Conservation (phyloP, 805 yeast species). For the Metschnikowia vanudenii region DNA sequence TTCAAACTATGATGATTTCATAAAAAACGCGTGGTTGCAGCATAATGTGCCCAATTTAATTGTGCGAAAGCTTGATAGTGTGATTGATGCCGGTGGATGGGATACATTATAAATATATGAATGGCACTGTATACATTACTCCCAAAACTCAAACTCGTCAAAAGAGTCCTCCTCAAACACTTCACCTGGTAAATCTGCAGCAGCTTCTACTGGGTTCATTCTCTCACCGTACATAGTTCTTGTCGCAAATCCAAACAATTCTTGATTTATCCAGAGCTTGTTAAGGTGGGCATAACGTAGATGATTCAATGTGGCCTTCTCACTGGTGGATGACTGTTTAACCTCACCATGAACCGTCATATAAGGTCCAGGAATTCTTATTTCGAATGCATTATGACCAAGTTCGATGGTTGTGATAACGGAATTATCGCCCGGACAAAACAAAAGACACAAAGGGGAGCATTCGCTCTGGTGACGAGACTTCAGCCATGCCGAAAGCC, state of each 20-base stretch:
- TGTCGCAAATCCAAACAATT: constrained; percentile 48
- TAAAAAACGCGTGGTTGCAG: constrained; percentile 68
- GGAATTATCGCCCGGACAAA: constrained; percentile 25
- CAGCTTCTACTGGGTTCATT: constrained; percentile 6
- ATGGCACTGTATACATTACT: background rate
- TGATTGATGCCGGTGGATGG: constrained; percentile 93
- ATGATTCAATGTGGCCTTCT: constrained; percentile 55
- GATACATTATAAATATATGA: constrained; percentile 55
- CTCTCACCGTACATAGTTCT: constrained; percentile 20
- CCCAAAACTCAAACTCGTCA: constrained; percentile 12
- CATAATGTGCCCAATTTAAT: constrained; percentile 76
- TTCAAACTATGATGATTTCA: constrained; percentile 62
- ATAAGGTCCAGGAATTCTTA: constrained; percentile 61
- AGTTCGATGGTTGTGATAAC: constrained; percentile 26
- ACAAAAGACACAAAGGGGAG: constrained; percentile 6
- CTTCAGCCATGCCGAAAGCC: constrained; percentile 3
- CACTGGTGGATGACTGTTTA: constrained; percentile 51
- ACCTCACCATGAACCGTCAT: constrained; percentile 75
- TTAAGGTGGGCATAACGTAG: constrained; percentile 57
- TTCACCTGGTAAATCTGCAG: constrained; percentile 7
- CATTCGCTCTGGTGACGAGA: constrained; percentile 11
- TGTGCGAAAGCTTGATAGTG: constrained; percentile 76
- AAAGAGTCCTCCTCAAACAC: constrained; percentile 13
- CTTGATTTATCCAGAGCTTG: constrained; percentile 61
- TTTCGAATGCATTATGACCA: constrained; percentile 25